Conservation (phyloP, 352 stramenopile genomes). For the Globisporangium spinosum region DNA sequence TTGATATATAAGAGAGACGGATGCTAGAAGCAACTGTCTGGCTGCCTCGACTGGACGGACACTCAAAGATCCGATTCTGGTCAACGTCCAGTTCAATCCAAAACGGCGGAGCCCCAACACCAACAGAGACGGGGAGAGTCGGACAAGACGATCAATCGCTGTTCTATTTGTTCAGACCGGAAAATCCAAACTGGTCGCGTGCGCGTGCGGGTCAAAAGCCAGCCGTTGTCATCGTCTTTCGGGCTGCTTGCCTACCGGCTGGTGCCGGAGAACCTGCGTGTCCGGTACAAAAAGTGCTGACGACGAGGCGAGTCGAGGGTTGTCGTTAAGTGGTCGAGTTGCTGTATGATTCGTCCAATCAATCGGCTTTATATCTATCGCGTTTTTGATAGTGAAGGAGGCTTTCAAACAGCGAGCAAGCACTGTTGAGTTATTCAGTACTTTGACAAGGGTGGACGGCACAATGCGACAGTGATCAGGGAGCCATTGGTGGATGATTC, state of each 20-base stretch:
- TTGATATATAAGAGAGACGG: no score
- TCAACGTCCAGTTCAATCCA: neutral
- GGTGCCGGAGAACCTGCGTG: neutral
- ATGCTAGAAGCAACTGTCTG: neutral
- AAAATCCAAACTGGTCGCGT: neutral
- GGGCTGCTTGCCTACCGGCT: neutral
- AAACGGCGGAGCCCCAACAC: neutral
- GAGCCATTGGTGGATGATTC: neutral
- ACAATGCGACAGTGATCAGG: neutral
- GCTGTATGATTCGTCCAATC: neutral
- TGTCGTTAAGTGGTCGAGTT: slow-evolving; percentile 1
- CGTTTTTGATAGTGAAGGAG: neutral
- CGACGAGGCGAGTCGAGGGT: neutral
- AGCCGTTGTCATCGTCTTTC: neutral
- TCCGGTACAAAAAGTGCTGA: neutral
- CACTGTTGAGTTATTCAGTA: neutral
- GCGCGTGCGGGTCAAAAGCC: no score
- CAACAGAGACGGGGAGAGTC: neutral
- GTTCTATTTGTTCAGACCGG: neutral
- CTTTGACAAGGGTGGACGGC: neutral
- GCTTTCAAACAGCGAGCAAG: neutral
- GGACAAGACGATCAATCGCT: neutral
- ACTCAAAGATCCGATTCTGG: neutral
- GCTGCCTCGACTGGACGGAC: neutral
- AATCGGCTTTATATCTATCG: neutral